Evolutionary conservation across 257 asterid genomes (phyloP).

Genomic region (Cynanchum wilfordii): DNA sequence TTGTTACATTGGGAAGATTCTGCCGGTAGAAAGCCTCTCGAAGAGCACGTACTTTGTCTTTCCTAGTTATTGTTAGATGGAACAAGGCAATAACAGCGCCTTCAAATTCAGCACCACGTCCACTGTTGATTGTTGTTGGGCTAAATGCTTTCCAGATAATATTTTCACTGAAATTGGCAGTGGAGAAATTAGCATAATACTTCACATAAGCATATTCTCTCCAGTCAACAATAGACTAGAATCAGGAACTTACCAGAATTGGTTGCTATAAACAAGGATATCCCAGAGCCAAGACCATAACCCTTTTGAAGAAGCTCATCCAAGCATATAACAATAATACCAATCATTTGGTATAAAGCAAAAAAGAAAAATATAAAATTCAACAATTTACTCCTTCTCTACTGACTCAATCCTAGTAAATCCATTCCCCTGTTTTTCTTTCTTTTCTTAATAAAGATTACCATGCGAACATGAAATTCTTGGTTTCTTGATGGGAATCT

Average conservation of each 20-base stretch:
- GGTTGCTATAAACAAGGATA: conserved; percentile 80
- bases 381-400: too few species aligned
- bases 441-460: too few species aligned
- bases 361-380: too few species aligned
- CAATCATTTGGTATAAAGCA: too few species aligned
- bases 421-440: too few species aligned
- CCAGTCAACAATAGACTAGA: conserved; percentile 10
- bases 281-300: conserved; percentile 81
- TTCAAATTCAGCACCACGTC: conserved; percentile 89
- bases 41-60: conserved; percentile 73
- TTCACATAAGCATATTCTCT: background rate
- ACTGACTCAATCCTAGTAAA: too few species aligned
- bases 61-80: conserved; percentile 74
- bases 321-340: conserved; percentile 74
- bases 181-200: background rate
- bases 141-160: conserved; percentile 89
- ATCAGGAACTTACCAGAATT: conserved; percentile 47
- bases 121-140: conserved; percentile 82
- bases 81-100: conserved; percentile 84
- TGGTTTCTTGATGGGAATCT: too few species aligned
- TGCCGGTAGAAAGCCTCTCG: conserved; percentile 90
- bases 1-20: conserved; percentile 83
- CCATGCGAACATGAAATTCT: too few species aligned
- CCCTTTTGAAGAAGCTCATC: conserved; percentile 87
- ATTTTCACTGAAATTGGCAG: conserved; percentile 47